Base-by-base conservation (phyloP, 768 basidiomycete species). In the Leccinum incarnatum region DNA sequence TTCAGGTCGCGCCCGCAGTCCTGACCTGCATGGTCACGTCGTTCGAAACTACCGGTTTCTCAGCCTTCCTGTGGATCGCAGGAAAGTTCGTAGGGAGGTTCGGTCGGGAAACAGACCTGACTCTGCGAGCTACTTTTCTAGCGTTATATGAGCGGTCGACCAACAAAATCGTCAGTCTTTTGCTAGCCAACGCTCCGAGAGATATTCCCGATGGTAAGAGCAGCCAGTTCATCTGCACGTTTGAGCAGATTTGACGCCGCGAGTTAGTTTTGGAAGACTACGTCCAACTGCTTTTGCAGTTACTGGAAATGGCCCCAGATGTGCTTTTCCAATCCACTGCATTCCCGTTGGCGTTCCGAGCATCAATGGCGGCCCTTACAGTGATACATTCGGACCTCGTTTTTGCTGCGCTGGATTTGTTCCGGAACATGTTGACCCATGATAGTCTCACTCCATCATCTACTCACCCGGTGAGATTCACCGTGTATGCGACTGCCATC, bases 31-130 rank as follows among this genome's bases (percentile, higher is more conserved):
- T 98, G 89, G 81, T 86, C 2, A 67, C 80, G 8, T 81, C 83
- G 7, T 99, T 98, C 68, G 91, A 93, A 65, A 74, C 78, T 10
- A 92, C 90, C 10, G 91, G 89, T 0, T 85, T 87, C 67, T 82
- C 95, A 11, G 88, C 90, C 62, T 98, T 93, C 74, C 72, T 98
- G 21, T 99, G 97, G 97, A 91, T 98, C 58, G 87, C 86, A 30
- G 91, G 93, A 47, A 98, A 98, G 74, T 73, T 91, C 27, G 81
- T 93, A n/a, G 79, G 79, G 32, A 81, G 84, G 63, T 97, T 90
- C 68, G 93, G 89, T 17, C 78, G 85, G 49, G 84, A 86, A 56
- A 80, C 83, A 36, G 80, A 87, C 60, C 67, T 78, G 5, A 69
- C 73, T 48, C 67, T 97, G 29, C 83, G 83, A 34, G 73, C 67